These are phyloP conservation scores for Phlyctochytrium planicorne DNA, from an alignment of 192 early-diverging fungal species.

Conservation along the genomic window DNA sequence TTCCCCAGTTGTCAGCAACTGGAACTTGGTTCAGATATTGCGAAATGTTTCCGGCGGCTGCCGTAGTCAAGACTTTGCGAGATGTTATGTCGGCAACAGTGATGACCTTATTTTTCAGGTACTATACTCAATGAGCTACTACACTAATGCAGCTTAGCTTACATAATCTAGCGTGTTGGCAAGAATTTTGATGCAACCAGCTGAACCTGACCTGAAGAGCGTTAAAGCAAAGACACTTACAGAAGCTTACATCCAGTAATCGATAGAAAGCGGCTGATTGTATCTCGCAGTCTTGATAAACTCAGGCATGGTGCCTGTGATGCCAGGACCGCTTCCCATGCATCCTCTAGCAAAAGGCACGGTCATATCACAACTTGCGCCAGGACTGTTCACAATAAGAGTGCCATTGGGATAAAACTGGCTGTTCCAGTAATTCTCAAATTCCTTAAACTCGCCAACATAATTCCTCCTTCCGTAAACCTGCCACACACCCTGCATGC, in stretches of 20 bases:
- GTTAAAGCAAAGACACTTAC: background rate
- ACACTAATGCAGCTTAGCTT: slow-evolving; percentile 1
- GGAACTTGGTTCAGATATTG: background rate
- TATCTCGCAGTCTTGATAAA: background rate
- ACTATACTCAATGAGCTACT: background rate
- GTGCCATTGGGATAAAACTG: background rate
- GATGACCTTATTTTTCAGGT: background rate
- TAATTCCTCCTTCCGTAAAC: background rate
- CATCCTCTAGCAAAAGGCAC: slow-evolving; percentile 2
- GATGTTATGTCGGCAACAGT: background rate
- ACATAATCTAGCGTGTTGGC: background rate
- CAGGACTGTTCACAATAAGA: background rate
- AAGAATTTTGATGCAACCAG: background rate
- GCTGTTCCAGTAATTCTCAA: background rate
- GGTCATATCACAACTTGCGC: background rate
- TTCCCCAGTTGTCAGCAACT: background rate
- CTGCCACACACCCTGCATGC: background rate
- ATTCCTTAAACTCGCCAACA: background rate
- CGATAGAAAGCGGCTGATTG: background rate
- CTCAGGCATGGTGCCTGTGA: background rate
- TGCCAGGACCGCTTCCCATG: background rate
- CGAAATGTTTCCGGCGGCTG: background rate
- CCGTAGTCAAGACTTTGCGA: background rate
- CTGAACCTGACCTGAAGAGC: background rate
- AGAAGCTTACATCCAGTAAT: background rate